Evolutionary conservation across 345 rosid genomes (phyloP), one percentile per base, ranked within the genome.

Genomic region (Pelargonium nanum): DNA sequence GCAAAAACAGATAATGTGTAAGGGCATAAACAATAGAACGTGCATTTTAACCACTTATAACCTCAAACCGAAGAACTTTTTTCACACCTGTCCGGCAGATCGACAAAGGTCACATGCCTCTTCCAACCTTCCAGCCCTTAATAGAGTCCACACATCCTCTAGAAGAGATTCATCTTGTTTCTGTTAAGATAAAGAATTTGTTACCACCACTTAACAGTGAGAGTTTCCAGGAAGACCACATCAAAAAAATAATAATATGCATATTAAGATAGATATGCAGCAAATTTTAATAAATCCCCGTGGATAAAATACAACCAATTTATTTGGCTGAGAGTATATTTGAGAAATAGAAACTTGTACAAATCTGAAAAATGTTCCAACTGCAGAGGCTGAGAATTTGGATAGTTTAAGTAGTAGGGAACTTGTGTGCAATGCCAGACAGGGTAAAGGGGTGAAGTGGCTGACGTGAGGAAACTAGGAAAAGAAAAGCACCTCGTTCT

Each of bases 51-150:
- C 17, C 26, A 55, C 57, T 26, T 24, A 51, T 4, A 48, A 65
- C 55, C 26, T 60, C 48, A 59, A 59, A n/a, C n/a, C n/a, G n/a
- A 65, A 17, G 6, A 12, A 44, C 50, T 34, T 24, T 71, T 54
- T 61, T 21, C 62, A 59, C 75, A 93, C 99, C 96, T 93, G 97
- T 69, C 97, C 96, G 58, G 96, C 99, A 24, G 97, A 87, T 57
- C 87, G 85, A 82, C 99, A 93, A 68, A 93, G 91, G 48, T 80
- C 83, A 63, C 90, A 85, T 65, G 99, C 99, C 82, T 93, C 95
- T 57, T 84, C 86, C 51, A 83, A 63, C 79, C 99, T 84, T 69
- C 99, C 99, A 54, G 97, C 99, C 83, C 94, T 83, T 74, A 93
- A 62, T 52, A 93, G 83, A 65, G 83, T 85, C 97, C 99, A 93